phyloP scores from a whole-genome alignment of 345 rosid species.

The Orychophragmus violaceus region DNA sequence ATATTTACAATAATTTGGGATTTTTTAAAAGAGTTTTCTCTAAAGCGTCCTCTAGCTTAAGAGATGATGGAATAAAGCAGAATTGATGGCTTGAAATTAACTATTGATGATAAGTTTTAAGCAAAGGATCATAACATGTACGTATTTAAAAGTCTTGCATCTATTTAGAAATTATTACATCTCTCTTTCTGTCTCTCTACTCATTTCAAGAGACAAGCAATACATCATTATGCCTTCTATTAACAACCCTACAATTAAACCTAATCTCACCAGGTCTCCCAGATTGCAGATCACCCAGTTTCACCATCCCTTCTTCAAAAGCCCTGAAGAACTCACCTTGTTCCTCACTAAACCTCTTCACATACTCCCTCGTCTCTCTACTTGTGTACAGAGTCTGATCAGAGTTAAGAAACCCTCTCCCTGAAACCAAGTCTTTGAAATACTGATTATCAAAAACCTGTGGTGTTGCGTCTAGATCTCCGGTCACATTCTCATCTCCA shows the following conservation, averaged over 20 bases:
- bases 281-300: slow-evolving; percentile 78
- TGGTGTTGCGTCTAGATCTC: slow-evolving; percentile 71
- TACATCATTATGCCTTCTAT: slow-evolving; percentile 31
- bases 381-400: slow-evolving; percentile 70
- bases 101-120: too few species aligned
- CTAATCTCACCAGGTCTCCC: slow-evolving; percentile 70
- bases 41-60: too few species aligned
- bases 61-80: too few species aligned
- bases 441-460: slow-evolving; percentile 60
- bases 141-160: too few species aligned
- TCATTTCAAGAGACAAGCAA: not conserved
- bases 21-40: too few species aligned
- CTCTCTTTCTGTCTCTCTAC: not conserved
- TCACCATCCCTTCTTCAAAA: slow-evolving; percentile 72
- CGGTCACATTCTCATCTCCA: slow-evolving; percentile 68
- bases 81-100: too few species aligned
- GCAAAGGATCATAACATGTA: too few species aligned
- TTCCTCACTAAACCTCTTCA: slow-evolving; percentile 43
- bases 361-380: slow-evolving; percentile 48
- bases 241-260: slow-evolving; percentile 56
- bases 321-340: slow-evolving; percentile 54
- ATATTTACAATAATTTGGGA: too few species aligned
- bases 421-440: slow-evolving; percentile 74
- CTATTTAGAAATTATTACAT: not conserved
- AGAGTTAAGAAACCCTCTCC: slow-evolving; percentile 87